Evolutionary conservation across 2,329 filamentous ascomycete species (phyloP).

Genomic region (Xylariales sp.): DNA sequence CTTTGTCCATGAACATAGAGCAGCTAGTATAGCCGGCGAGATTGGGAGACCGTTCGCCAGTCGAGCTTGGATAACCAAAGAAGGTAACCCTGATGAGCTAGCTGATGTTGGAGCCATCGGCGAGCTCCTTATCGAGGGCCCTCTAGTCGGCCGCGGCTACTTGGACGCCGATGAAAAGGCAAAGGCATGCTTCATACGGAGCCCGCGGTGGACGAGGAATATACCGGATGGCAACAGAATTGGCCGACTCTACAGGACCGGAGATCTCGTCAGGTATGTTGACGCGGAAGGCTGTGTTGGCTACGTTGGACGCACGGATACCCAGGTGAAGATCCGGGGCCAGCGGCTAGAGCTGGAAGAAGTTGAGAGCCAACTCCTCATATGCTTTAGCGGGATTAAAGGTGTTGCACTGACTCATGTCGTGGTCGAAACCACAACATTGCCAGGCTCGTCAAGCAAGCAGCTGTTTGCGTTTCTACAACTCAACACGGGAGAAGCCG

Average conservation of each 20-base stretch:
- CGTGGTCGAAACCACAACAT: no score
- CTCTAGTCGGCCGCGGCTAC: slow-evolving; percentile 7
- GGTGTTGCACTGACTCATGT: no score
- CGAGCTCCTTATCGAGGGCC: slow-evolving; percentile 1
- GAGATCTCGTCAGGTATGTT: slow-evolving; percentile 33
- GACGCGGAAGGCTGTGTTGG: slow-evolving; percentile 26
- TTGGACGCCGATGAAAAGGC: slow-evolving; percentile 12
- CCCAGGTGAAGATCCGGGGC: slow-evolving; percentile 8
- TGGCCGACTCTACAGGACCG: slow-evolving; percentile 31
- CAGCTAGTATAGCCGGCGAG: not conserved
- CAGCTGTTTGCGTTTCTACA: no score
- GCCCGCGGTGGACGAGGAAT: not conserved
- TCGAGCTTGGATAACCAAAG: not conserved
- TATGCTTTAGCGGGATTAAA: no score
- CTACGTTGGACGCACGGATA: slow-evolving; percentile 14
- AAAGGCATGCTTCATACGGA: slow-evolving; percentile 9
- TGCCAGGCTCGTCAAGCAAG: no score
- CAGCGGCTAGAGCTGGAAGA: slow-evolving; percentile 9
- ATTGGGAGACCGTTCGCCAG: slow-evolving; percentile 1
- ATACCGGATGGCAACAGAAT: not conserved
- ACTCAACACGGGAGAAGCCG: no score
- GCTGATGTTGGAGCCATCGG: not conserved
- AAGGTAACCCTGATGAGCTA: not conserved
- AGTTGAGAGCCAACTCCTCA: slow-evolving; percentile 8
- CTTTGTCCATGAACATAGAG: not conserved